Percentiles rank a stretch among this genome's conserved stretches.
These are phyloP conservation scores for Podospora sp. DNA, from an alignment of 495 filamentous ascomycete genomes.

Conservation along the genomic window DNA sequence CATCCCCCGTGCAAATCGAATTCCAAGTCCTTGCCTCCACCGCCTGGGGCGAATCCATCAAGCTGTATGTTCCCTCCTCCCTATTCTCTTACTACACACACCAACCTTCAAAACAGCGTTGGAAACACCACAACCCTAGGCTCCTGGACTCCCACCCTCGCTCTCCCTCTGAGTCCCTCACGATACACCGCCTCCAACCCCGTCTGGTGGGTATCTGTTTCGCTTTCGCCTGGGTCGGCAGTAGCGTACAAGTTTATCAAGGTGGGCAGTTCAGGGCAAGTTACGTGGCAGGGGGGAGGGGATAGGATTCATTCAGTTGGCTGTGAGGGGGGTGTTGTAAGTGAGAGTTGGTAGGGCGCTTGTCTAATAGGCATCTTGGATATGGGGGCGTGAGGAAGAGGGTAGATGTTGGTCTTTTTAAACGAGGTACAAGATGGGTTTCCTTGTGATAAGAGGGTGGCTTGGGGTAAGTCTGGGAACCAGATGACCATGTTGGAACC, in stretches of 20 bases:
- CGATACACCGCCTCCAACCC: conserved; percentile 60
- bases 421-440: no score
- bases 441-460: no score
- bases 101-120: conserved; percentile 22
- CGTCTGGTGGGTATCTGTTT: conserved; percentile 58
- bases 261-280: conserved; percentile 54
- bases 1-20: conserved; percentile 49
- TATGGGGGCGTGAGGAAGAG: neutral
- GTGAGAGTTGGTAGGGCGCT: conserved; percentile 19
- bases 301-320: conserved; percentile 64
- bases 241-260: conserved; percentile 73
- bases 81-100: neutral
- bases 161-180: conserved; percentile 54
- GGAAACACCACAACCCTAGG: conserved; percentile 61
- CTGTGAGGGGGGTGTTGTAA: conserved; percentile 29
- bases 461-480: no score
- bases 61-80: conserved; percentile 41
- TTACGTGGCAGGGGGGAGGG: conserved; percentile 66
- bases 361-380: neutral
- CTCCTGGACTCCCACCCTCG: conserved; percentile 55
- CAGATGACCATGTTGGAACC: neutral
- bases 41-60: conserved; percentile 58
- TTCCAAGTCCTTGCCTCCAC: conserved; percentile 62
- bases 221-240: conserved; percentile 51
- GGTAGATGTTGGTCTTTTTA: no score